Base-by-base conservation (phyloP, 768 basidiomycete genomes). In the Mrakia gelida region DNA sequence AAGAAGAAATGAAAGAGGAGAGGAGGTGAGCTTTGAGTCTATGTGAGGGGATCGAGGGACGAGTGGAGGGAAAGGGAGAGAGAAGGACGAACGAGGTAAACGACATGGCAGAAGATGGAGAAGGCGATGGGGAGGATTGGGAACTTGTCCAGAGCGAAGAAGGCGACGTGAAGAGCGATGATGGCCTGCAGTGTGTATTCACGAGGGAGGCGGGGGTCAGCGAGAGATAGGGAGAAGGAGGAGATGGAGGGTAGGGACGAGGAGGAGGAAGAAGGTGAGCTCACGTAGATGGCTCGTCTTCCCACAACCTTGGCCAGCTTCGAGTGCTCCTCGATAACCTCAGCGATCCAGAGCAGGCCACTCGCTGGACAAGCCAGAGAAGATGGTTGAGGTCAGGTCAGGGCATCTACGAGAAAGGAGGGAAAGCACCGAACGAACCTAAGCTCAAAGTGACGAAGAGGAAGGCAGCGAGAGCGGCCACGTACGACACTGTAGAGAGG, bases 261-360 rank as follows among this genome's bases (percentile, higher is more conserved):
- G 79, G 75, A 77, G 79, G 75, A 80, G 56, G 30, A 56, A 26
- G 72, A 43, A 16, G 65, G 74, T 59, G 63, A n/a, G 87, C 93
- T 80, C 83, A 95, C 95, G 85, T 93, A 95, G 79, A 92, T 93
- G n/a, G 90, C 88, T 80, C 92, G 86, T 84, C 93, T 91, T 0
- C 97, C 97, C 32, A 94, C 83, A 0, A 85, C 81, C 85, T 98
- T 99, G 18, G 97, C 92, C 76, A 88, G 82, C 67, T 89, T 89
- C 18, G 94, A 90, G 83, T 96, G 91, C 83, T 98, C 96, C 84
- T 98, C 96, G 80, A 98, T 98, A 45, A 98, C 84, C 83, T 98
- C 96, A 2, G 95, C 95, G 45, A 96, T 86, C 87, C 96, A 98
- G 75, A 98, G 86, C 65, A 98, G 86, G 10, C 95, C 96, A 85